Conservation (phyloP, 305 asterid species). For the Fraxinus paxiana region DNA sequence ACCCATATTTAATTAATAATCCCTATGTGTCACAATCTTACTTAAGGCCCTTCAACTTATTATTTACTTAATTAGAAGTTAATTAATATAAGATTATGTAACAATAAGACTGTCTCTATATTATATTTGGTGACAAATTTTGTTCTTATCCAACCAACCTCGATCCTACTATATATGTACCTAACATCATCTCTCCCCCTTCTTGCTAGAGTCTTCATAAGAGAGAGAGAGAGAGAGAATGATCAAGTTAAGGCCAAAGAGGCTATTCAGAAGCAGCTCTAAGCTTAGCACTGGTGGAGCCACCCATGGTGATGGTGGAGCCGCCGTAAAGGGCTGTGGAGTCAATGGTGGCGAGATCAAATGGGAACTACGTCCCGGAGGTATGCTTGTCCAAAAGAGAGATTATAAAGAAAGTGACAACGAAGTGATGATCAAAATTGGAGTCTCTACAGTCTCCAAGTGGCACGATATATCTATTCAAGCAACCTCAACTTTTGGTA, state of each 20-base stretch:
- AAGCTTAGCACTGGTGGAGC: constrained; percentile 22
- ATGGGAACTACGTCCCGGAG: constrained; percentile 85
- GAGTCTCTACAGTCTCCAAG: constrained; percentile 59
- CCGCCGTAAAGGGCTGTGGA: background rate
- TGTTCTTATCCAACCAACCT: constrained; percentile 24
- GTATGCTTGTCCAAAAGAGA: constrained; percentile 80
- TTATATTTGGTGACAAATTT: constrained; percentile 15
- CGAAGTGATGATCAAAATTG: constrained; percentile 43
- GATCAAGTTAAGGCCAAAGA: constrained; percentile 63
- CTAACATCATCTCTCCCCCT: constrained; percentile 16
- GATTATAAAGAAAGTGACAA: constrained; percentile 31
- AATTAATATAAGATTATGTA: constrained; percentile 8
- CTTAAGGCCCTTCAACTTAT: constrained; percentile 21
- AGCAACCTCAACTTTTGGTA: constrained; percentile 71
- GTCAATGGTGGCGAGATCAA: constrained; percentile 41
- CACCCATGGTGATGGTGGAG: background rate
- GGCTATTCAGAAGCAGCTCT: constrained; percentile 54
- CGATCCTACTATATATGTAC: constrained; percentile 32
- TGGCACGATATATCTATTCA: constrained; percentile 51
- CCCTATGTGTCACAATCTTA: constrained; percentile 28
- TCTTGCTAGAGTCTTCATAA: background rate
- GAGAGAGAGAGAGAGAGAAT: constrained; percentile 13
- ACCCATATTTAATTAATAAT: constrained; percentile 15
- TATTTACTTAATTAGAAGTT: background rate
- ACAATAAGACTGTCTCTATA: constrained; percentile 18